Conservation (phyloP, 2,329 filamentous ascomycete species). For the Fusarium scirpi region DNA sequence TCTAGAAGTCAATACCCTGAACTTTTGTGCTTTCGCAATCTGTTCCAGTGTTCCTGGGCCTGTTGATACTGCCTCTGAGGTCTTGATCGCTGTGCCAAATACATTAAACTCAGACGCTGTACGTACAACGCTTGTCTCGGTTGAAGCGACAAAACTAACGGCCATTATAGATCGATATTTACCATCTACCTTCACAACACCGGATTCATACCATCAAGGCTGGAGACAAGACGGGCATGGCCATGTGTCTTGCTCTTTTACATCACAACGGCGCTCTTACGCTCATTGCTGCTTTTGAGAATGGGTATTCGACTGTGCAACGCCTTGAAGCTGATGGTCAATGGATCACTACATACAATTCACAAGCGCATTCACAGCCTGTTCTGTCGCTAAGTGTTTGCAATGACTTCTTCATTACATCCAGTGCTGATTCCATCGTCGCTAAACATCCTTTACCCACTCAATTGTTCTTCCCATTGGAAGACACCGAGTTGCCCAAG, state of each 20-base stretch:
- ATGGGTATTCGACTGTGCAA: constrained; percentile 78
- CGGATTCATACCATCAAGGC: constrained; percentile 71
- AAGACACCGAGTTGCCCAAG: not conserved
- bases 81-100: constrained; percentile 85
- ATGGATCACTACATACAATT: constrained; percentile 70
- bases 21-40: constrained; percentile 88
- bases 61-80: constrained; percentile 51
- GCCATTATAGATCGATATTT: constrained; percentile 77
- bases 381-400: constrained; percentile 78
- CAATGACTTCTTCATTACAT: constrained; percentile 76
- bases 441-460: constrained; percentile 77
- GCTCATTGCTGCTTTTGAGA: constrained; percentile 85
- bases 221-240: constrained; percentile 76
- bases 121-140: constrained; percentile 17
- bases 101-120: constrained; percentile 78
- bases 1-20: constrained; percentile 89
- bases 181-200: constrained; percentile 79
- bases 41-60: constrained; percentile 57
- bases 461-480: constrained; percentile 33
- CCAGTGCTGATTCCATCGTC: constrained; percentile 83
- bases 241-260: constrained; percentile 82
- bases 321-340: constrained; percentile 58
- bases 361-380: constrained; percentile 80
- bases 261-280: constrained; percentile 64
- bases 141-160: constrained; percentile 2